These are phyloP conservation scores for Phaeophleospora eucalypticola DNA, from an alignment of 2,329 filamentous ascomycete species.

Conservation along the genomic window DNA sequence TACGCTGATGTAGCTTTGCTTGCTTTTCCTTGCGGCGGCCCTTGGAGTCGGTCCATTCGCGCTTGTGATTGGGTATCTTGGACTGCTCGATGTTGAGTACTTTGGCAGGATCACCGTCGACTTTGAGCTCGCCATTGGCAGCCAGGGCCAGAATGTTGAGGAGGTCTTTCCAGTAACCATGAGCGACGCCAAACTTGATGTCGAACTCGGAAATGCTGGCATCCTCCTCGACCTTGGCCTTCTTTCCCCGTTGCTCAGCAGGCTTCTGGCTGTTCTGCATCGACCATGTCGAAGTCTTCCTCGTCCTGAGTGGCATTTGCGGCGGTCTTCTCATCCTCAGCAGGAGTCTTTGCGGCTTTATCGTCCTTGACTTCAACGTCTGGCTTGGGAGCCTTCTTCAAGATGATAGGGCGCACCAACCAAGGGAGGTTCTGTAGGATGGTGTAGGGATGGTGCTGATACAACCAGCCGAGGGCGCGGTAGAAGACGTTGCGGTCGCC, in stretches of 20 bases:
- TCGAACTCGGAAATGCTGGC: conserved; percentile 19
- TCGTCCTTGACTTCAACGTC: conserved; percentile 27
- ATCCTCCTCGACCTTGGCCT: conserved; percentile 19
- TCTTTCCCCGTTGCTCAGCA: conserved; percentile 16
- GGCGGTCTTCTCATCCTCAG: conserved; percentile 25
- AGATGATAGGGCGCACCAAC: conserved; percentile 53
- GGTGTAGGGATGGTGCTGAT: conserved; percentile 52
- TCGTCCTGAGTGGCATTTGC: conserved; percentile 41
- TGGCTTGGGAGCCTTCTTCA: conserved; percentile 48
- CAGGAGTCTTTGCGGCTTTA: no score
- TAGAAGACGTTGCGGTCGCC: conserved; percentile 46
- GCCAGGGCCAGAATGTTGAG: conserved; percentile 55
- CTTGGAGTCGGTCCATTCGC: conserved; percentile 19
- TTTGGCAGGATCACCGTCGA: conserved; percentile 36
- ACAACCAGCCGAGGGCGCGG: conserved; percentile 49
- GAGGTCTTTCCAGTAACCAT: conserved; percentile 62
- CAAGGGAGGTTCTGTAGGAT: conserved; percentile 52
- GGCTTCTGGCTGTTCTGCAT: conserved; percentile 5
- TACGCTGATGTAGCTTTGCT: conserved; percentile 35
- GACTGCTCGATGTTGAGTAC: conserved; percentile 24
- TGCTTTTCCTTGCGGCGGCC: conserved; percentile 10
- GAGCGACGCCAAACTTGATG: conserved; percentile 43
- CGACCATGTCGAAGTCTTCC: conserved; percentile 26
- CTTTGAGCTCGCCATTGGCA: conserved; percentile 46
- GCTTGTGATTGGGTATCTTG: conserved; percentile 16